Percentiles rank a stretch among this genome's conserved stretches.
phyloP scores from a whole-genome alignment of 768 basidiomycete species.

The Pleurotus ostreatus region DNA sequence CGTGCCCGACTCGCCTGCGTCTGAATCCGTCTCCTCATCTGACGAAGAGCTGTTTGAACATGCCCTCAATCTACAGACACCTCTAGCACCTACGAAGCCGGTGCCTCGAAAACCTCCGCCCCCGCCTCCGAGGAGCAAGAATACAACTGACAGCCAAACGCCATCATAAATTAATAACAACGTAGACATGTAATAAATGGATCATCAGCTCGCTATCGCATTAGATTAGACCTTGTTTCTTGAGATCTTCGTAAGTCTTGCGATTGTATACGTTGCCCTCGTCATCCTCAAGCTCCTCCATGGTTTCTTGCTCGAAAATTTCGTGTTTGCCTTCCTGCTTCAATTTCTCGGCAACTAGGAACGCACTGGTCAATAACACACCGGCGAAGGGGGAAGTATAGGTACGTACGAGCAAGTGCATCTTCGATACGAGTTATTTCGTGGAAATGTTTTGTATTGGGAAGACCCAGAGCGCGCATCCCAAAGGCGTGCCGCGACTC shows the following conservation, averaged over 20 bases:
- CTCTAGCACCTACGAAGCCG: constrained; percentile 59
- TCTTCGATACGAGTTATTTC: constrained; percentile 98
- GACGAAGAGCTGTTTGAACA: constrained; percentile 83
- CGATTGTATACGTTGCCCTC: constrained; percentile 98
- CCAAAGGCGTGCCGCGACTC: constrained; percentile 97
- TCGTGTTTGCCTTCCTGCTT: constrained; percentile 97
- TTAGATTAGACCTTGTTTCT: constrained; percentile 90
- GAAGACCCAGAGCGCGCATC: constrained; percentile 94
- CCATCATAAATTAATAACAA: constrained; percentile 5
- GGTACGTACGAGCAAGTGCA: constrained; percentile 80
- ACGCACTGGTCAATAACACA: not conserved
- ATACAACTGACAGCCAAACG: constrained; percentile 2
- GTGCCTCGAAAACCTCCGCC: constrained; percentile 34
- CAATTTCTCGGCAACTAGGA: constrained; percentile 89
- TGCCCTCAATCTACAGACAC: constrained; percentile 66
- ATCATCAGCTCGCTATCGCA: not conserved
- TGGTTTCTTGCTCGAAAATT: constrained; percentile 88
- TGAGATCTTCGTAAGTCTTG: constrained; percentile 96
- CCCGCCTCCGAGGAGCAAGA: constrained; percentile 37
- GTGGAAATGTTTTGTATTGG: constrained; percentile 98
- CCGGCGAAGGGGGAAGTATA: too few relatives aligned
- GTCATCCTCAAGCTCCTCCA: constrained; percentile 97
- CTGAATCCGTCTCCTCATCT: constrained; percentile 76
- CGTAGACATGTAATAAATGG: constrained; percentile 2
- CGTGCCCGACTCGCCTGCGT: constrained; percentile 58